A percentile compares a stretch with the other conserved stretches of the same genome.
Conservation (phyloP, 1,284 basidiomycete genomes). For the Heterobasidion occidentale region DNA sequence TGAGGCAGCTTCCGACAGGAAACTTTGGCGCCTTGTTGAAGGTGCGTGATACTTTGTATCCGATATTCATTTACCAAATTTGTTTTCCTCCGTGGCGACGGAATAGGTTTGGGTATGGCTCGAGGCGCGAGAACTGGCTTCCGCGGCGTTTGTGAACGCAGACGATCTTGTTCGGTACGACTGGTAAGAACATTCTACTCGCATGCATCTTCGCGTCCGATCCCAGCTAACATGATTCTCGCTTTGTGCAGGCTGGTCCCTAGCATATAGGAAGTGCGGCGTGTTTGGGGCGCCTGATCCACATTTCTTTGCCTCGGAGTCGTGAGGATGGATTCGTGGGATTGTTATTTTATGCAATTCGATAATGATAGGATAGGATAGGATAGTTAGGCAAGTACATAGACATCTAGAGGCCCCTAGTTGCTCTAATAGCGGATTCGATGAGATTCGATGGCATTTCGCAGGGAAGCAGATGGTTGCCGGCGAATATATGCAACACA, state of each 20-base stretch:
- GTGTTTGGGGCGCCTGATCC: too few relatives aligned
- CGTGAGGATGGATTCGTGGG: too few relatives aligned
- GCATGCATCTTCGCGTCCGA: neutral
- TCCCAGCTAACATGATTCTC: neutral
- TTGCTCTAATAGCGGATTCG: too few relatives aligned
- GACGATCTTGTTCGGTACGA: slow-evolving; percentile 77
- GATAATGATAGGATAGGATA: too few relatives aligned
- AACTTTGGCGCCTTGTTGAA: slow-evolving; percentile 82
- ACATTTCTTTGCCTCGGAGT: too few relatives aligned
- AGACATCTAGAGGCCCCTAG: too few relatives aligned
- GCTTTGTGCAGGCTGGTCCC: slow-evolving; percentile 20
- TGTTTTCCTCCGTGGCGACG: neutral
- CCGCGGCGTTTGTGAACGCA: slow-evolving; percentile 64
- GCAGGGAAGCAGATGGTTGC: too few relatives aligned
- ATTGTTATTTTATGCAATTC: too few relatives aligned
- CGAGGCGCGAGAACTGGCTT: slow-evolving; percentile 83
- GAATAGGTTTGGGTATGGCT: slow-evolving; percentile 78
- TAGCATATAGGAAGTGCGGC: slow-evolving; percentile 13
- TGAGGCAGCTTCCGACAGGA: slow-evolving; percentile 54
- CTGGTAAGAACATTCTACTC: slow-evolving; percentile 42
- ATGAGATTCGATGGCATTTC: too few relatives aligned
- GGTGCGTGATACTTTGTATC: slow-evolving; percentile 28
- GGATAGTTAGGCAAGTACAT: too few relatives aligned
- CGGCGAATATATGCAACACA: too few relatives aligned
- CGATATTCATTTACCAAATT: neutral